Evolutionary conservation across 2,329 filamentous ascomycete genomes (phyloP).

Genomic region (Alternaria sp.): DNA sequence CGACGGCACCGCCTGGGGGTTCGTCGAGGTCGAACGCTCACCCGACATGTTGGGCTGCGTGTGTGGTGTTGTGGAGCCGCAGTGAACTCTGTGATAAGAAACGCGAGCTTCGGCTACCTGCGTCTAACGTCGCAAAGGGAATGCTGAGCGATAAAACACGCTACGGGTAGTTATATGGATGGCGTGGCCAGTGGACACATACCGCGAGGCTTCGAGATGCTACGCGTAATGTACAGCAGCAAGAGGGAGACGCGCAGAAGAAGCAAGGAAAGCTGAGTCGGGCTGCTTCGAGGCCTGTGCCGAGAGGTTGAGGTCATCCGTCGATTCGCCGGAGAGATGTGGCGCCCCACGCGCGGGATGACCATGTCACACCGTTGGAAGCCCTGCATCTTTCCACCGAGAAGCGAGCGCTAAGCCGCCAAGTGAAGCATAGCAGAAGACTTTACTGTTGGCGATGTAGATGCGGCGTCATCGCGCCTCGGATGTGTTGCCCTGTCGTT

Average conservation of each 20-base stretch:
- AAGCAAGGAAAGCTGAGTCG: conserved; percentile 10
- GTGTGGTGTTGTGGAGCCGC: conserved; percentile 8
- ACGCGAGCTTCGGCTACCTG: conserved; percentile 26
- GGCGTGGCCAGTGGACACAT: not conserved
- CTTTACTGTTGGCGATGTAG: conserved; percentile 11
- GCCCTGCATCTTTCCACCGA: not conserved
- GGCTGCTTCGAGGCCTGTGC: conserved; percentile 22
- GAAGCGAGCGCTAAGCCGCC: conserved; percentile 28
- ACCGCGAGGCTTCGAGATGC: not conserved
- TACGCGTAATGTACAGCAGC: not conserved
- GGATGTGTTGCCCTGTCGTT: conserved; percentile 1
- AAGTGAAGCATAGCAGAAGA: conserved; percentile 17
- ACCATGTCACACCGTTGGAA: conserved; percentile 20
- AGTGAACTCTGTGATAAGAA: conserved; percentile 1
- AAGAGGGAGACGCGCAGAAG: conserved; percentile 11
- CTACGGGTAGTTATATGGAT: not conserved
- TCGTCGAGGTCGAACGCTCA: conserved; percentile 28
- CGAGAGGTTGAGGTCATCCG: conserved; percentile 37
- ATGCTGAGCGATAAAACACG: conserved; percentile 4
- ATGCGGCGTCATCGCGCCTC: conserved; percentile 21
- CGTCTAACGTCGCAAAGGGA: conserved; percentile 26
- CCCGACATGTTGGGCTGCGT: conserved; percentile 27
- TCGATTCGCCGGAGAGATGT: conserved; percentile 2
- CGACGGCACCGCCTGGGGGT: conserved; percentile 33
- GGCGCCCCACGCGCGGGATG: conserved; percentile 21